Evolutionary conservation across 768 basidiomycete genomes (phyloP), one percentile per base, ranked within the genome.

Genomic region (Podaxis sp.): DNA sequence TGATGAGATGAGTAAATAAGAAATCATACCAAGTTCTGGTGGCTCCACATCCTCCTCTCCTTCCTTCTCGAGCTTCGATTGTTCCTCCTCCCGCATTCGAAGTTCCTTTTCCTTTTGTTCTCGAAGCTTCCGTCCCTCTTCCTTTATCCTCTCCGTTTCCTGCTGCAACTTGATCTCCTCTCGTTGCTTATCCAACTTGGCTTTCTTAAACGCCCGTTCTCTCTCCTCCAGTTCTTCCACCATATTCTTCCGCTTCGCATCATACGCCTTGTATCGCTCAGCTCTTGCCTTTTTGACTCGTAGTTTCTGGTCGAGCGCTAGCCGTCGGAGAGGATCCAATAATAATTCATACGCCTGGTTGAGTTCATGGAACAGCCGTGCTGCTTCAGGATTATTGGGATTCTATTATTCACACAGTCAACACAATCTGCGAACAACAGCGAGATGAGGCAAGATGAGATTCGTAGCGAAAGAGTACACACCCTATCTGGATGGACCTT

Each of bases 401-500:
- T 93, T 92, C 90, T 93, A 73, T n/a, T 53, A 65, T 51, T 65
- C 38, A 56, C 65, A 67, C 33, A 50, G 52, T 63, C 50, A 67
- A 64, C 12, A 56, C 46, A 26, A 66, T 63, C 44, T 48, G 41
- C 44, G 41, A 7, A 56, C 20, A 10, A 40, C 12, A 4, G 36
- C 41, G 20, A 37, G 44, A 50, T 37, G 49, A 51, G 58, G 49
- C 11, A 50, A 49, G 40, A 54, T 33, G 58, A 53, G 56, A 58
- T 48, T 13, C 24, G 51, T n/a, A 26, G 22, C 46, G 20, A 48
- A 22, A 46, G 28, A 36, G 17, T 46, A 81, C 84, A 65, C 66
- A 92, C 92, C 70, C 91, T 84, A 71, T 94, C 93, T 30, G 93
- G 93, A 75, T 95, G 93, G 38, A 93, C 90, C 77, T 92, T 93